Evolutionary conservation across 257 asterid genomes (phyloP).

Genomic region (Rhazya stricta): DNA sequence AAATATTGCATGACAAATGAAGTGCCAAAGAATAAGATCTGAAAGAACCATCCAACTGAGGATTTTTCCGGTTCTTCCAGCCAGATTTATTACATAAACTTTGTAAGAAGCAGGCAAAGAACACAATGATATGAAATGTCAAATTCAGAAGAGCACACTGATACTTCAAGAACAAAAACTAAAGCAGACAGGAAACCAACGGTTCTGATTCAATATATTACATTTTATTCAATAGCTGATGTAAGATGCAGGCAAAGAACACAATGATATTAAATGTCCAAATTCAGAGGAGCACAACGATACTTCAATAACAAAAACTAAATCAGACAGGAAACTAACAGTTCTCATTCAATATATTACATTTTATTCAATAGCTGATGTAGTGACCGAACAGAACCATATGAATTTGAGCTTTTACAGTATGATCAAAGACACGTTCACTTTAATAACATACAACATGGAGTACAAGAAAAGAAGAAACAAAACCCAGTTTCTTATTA

Average conservation of each 20-base stretch:
- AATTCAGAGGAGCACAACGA: neutral
- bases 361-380: constrained; percentile 29
- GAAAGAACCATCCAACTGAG: neutral
- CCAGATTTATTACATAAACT: neutral
- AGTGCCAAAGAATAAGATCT: neutral
- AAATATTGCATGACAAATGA: neutral
- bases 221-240: constrained; percentile 29
- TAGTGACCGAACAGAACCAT: constrained; percentile 29
- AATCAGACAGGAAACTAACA: neutral
- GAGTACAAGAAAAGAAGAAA: constrained; percentile 20
- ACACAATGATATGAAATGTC: too few relatives aligned
- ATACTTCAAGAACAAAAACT: neutral
- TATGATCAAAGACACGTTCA: constrained; percentile 38
- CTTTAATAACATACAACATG: constrained; percentile 17
- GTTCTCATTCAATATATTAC: constrained; percentile 12
- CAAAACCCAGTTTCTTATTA: constrained; percentile 37
- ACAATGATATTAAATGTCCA: neutral
- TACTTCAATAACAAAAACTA: neutral
- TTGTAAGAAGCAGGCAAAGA: neutral
- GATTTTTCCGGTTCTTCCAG: neutral
- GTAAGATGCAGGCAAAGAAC: neutral
- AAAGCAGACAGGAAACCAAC: neutral
- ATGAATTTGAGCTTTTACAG: constrained; percentile 41
- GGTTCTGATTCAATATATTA: constrained; percentile 9
- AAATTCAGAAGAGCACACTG: neutral